A percentile compares a stretch with the other conserved stretches of the same genome.
Conservation (phyloP, 1,284 basidiomycete genomes). For the Fomitopsis palustris region DNA sequence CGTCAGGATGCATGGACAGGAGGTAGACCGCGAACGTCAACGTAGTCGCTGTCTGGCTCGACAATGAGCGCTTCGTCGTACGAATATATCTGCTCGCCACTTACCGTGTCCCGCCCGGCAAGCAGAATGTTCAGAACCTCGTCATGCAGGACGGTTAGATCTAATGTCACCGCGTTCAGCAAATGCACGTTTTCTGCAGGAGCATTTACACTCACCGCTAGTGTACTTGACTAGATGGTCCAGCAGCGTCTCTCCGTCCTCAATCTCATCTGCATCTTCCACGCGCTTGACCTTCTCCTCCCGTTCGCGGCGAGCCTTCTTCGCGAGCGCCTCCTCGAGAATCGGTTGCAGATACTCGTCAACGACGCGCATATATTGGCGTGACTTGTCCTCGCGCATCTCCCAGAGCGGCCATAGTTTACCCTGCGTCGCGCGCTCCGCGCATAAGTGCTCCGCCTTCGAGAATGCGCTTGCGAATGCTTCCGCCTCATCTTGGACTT, state of each 20-base stretch:
- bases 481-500: conserved; percentile 12
- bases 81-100: no score
- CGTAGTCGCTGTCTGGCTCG: conserved; percentile 28
- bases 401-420: conserved; percentile 30
- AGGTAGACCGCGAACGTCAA: conserved; percentile 39
- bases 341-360: conserved; percentile 37
- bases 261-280: conserved; percentile 13
- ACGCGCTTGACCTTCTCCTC: conserved; percentile 10
- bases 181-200: neutral
- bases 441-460: conserved; percentile 30
- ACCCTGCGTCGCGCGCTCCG: conserved; percentile 30
- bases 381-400: conserved; percentile 29
- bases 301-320: conserved; percentile 17
- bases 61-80: neutral
- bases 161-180: neutral
- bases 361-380: conserved; percentile 30
- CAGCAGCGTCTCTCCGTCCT: conserved; percentile 30
- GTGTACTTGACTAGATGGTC: conserved; percentile 33
- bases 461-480: conserved; percentile 38
- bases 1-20: conserved; percentile 35
- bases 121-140: conserved; percentile 36
- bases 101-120: conserved; percentile 36
- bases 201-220: conserved; percentile 12
- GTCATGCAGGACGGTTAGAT: conserved; percentile 26
- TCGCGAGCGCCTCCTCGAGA: conserved; percentile 32